A percentile compares a stretch with the other conserved stretches of the same genome.
phyloP scores from a whole-genome alignment of 2,329 filamentous ascomycete genomes.

The Alternaria viburni region DNA sequence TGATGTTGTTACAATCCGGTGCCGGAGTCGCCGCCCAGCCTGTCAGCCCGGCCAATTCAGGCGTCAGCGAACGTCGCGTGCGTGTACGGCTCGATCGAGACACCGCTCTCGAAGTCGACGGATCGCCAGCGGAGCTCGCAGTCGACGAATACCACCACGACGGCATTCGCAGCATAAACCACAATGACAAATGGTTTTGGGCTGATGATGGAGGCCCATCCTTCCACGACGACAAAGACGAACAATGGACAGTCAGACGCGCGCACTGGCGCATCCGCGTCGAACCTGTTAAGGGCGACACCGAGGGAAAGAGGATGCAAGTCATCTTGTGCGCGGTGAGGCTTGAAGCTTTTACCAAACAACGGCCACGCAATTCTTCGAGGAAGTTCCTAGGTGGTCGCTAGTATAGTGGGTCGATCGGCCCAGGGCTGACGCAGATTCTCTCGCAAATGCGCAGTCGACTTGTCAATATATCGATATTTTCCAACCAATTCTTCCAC shows the following conservation, averaged over 20 bases:
- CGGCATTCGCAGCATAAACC: slow-evolving; percentile 19
- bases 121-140: slow-evolving; percentile 23
- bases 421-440: not conserved
- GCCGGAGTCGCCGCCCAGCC: slow-evolving; percentile 68
- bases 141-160: slow-evolving; percentile 18
- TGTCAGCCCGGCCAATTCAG: slow-evolving; percentile 71
- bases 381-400: slow-evolving; percentile 65
- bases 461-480: not conserved
- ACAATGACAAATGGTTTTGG: not conserved
- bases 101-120: slow-evolving; percentile 35
- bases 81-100: slow-evolving; percentile 41
- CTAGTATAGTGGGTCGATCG: not conserved
- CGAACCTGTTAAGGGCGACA: slow-evolving; percentile 53
- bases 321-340: slow-evolving; percentile 78
- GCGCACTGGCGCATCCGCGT: slow-evolving; percentile 60
- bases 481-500: not conserved
- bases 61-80: slow-evolving; percentile 73
- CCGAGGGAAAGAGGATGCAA: slow-evolving; percentile 64
- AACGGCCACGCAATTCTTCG: slow-evolving; percentile 69
- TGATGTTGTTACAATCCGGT: slow-evolving; percentile 67
- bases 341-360: slow-evolving; percentile 72
- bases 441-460: not conserved
- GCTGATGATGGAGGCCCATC: not conserved
- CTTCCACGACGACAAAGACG: not conserved
- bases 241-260: slow-evolving; percentile 46